These are phyloP conservation scores for Eucalyptus microcorys DNA, from an alignment of 345 rosid species.

Conservation along the genomic window DNA sequence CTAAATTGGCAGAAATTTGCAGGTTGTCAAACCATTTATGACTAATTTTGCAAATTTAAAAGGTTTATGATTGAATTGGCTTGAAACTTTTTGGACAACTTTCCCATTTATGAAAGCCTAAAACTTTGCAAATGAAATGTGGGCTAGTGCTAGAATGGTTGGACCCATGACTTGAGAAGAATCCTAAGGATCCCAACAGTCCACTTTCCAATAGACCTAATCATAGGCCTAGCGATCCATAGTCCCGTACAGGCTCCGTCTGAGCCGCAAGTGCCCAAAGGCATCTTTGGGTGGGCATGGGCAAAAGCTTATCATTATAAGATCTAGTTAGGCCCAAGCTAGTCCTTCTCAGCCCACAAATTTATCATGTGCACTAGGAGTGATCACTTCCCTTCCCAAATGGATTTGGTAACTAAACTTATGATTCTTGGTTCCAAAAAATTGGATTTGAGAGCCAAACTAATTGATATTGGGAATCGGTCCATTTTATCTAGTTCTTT, in stretches of 20 bases:
- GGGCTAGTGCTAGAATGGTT: not conserved
- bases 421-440: not conserved
- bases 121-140: not conserved
- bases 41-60: too few relatives aligned
- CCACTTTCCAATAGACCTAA: not conserved
- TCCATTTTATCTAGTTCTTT: not conserved
- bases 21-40: not conserved
- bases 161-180: not conserved
- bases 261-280: not conserved
- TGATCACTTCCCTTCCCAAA: fast-evolving
- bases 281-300: not conserved
- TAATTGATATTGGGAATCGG: not conserved
- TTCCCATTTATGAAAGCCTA: not conserved
- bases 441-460: not conserved
- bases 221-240: not conserved
- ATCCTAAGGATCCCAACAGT: not conserved
- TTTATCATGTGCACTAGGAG: not conserved
- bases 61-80: too few relatives aligned
- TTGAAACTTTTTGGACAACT: not conserved
- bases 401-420: not conserved
- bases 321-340: not conserved
- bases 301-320: not conserved
- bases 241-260: fast-evolving
- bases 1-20: fast-evolving
- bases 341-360: not conserved